phyloP scores from a whole-genome alignment of 2,329 filamentous ascomycete species.

The Aspergillus brunneoviolaceus region DNA sequence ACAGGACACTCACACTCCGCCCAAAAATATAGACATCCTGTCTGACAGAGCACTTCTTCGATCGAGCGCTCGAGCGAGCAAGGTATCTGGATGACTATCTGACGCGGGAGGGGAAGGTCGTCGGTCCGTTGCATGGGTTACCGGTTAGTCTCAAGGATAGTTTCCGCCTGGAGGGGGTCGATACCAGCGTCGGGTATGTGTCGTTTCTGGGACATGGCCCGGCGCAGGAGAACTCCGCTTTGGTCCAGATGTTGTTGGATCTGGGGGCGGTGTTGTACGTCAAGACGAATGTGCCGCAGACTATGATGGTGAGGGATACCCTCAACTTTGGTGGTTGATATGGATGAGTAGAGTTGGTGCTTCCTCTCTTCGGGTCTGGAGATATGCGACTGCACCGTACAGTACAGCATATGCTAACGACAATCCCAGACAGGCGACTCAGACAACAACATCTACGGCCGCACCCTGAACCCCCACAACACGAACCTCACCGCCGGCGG shows the following conservation, averaged over 20 bases:
- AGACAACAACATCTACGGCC: conserved; percentile 24
- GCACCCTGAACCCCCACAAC: conserved; percentile 24
- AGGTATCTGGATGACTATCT: conserved; percentile 38
- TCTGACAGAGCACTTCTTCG: conserved; percentile 41
- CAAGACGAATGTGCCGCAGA: conserved; percentile 32
- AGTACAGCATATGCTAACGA: no score
- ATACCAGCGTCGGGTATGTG: conserved; percentile 23
- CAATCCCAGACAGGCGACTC: conserved; percentile 16
- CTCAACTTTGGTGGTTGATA: not conserved
- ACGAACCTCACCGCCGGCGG: conserved; percentile 22
- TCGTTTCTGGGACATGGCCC: conserved; percentile 19
- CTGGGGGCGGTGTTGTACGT: conserved; percentile 27
- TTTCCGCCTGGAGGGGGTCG: conserved; percentile 23
- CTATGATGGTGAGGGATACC: conserved; percentile 24
- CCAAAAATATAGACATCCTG: conserved; percentile 26
- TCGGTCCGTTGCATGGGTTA: conserved; percentile 42
- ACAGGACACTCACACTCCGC: not conserved
- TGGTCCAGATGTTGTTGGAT: conserved; percentile 20
- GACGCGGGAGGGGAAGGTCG: conserved; percentile 24
- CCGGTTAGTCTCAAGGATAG: conserved; percentile 41
- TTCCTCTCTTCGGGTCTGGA: no score
- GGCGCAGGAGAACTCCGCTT: conserved; percentile 13
- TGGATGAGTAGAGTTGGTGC: no score
- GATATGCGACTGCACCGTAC: no score
- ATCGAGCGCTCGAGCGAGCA: conserved; percentile 37